phyloP scores from a whole-genome alignment of 345 rosid species.

The Aurinia saxatilis region DNA sequence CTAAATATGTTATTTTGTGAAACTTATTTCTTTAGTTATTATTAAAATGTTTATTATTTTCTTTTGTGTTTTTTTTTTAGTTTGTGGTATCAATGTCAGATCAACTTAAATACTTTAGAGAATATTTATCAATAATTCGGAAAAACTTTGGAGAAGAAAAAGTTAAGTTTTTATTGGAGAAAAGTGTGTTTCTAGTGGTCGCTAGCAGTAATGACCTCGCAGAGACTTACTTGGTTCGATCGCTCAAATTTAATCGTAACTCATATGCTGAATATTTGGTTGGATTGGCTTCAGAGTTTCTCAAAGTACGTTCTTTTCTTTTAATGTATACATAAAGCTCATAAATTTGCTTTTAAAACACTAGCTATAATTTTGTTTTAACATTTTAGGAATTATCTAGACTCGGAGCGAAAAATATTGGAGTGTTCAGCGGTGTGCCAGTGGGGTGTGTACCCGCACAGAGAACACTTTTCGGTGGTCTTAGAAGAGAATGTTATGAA shows the following conservation, averaged over 20 bases:
- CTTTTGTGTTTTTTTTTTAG: background rate
- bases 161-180: constrained; percentile 11
- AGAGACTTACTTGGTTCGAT: constrained; percentile 15
- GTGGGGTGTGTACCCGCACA: constrained; percentile 21
- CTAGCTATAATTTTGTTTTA: background rate
- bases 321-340: background rate
- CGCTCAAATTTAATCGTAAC: background rate
- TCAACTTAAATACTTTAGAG: constrained; percentile 20
- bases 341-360: background rate
- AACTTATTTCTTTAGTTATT: background rate
- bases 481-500: constrained; percentile 15
- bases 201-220: constrained; percentile 26
- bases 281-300: constrained; percentile 5
- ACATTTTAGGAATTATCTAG: constrained; percentile 1
- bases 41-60: background rate
- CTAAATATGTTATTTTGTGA: background rate
- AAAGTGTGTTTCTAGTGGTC: constrained; percentile 23
- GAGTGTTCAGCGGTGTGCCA: constrained; percentile 19
- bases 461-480: constrained; percentile 22
- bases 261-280: constrained; percentile 16
- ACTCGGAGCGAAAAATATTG: constrained; percentile 13
- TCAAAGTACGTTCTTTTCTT: background rate
- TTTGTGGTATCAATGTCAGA: constrained; percentile 18
- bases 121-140: constrained; percentile 18
- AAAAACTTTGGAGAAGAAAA: constrained; percentile 22